A percentile compares a stretch with the other conserved stretches of the same genome.
These are phyloP conservation scores for Mortierella antarctica DNA, from an alignment of 192 early-diverging fungal species.

Conservation along the genomic window DNA sequence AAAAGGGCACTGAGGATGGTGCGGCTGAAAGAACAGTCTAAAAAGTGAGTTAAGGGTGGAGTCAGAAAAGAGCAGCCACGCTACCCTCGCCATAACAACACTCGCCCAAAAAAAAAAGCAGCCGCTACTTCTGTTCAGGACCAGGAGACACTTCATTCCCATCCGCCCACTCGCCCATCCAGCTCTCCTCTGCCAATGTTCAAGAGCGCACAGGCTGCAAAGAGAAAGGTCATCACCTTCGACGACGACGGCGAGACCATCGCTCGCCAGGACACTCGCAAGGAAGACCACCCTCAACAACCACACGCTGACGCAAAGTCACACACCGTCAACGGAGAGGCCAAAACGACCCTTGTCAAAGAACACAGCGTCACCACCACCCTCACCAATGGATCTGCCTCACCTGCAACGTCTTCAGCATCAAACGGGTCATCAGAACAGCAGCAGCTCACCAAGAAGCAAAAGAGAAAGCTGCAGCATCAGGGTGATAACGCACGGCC, in stretches of 20 bases:
- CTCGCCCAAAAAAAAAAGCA: slow-evolving; percentile 2
- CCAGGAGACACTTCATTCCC: background rate
- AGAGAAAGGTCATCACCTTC: slow-evolving; percentile 47
- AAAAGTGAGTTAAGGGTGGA: no score
- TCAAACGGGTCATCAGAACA: slow-evolving; percentile 1
- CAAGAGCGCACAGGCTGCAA: slow-evolving; percentile 30
- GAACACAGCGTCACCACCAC: background rate
- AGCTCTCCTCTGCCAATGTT: slow-evolving; percentile 21
- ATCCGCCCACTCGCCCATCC: background rate
- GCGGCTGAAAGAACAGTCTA: no score
- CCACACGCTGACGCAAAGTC: background rate
- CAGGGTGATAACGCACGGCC: slow-evolving; percentile 14
- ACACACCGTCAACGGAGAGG: background rate
- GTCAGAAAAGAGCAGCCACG: no score
- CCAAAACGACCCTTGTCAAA: background rate
- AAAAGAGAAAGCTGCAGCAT: slow-evolving; percentile 25
- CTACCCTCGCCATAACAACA: background rate
- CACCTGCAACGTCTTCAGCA: background rate
- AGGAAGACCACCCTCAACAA: no score
- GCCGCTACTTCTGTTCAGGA: slow-evolving; percentile 8
- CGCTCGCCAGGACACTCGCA: background rate
- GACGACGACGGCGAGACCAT: slow-evolving; percentile 37
- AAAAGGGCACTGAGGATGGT: background rate
- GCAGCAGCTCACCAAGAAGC: slow-evolving; percentile 21
- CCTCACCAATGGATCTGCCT: background rate